phyloP scores from a whole-genome alignment of 1,284 basidiomycete species.

The Malassezia vespertilionis region DNA sequence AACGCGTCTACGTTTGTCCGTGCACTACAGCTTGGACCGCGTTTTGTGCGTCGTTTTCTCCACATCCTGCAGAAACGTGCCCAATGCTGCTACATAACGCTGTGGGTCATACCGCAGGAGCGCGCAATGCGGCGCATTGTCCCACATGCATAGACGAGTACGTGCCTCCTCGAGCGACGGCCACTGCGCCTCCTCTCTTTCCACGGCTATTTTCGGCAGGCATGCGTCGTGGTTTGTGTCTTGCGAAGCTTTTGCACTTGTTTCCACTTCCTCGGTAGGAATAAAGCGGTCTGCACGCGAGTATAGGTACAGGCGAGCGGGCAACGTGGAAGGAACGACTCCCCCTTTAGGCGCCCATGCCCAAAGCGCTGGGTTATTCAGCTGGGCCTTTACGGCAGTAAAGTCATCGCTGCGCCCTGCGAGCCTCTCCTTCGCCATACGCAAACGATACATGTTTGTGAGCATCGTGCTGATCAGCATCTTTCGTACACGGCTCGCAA shows the following conservation, averaged over 20 bases:
- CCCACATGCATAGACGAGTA: slow-evolving; percentile 1
- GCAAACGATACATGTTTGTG: too few species aligned
- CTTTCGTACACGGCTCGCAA: too few species aligned
- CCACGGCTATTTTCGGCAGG: too few species aligned
- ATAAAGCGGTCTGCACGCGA: slow-evolving; percentile 6
- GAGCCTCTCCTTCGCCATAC: too few species aligned
- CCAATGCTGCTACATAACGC: too few species aligned
- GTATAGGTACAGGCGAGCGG: slow-evolving; percentile 7
- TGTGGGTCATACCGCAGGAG: not conserved
- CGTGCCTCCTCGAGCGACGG: not conserved
- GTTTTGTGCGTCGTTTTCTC: too few species aligned
- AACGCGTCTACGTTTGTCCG: too few species aligned
- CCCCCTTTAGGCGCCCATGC: not conserved
- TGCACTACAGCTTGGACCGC: not conserved
- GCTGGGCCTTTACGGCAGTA: not conserved
- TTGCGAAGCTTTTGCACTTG: slow-evolving; percentile 5
- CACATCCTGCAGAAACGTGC: too few species aligned
- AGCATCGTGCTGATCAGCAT: too few species aligned
- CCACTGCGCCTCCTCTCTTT: not conserved
- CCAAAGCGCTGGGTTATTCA: not conserved
- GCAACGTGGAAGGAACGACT: not conserved
- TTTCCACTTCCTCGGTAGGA: not conserved
- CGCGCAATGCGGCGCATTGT: slow-evolving; percentile 3
- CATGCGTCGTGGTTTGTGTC: not conserved
- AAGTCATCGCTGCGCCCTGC: too few species aligned